Conservation (phyloP, 768 basidiomycete genomes). For the Lyophyllum atratum region DNA sequence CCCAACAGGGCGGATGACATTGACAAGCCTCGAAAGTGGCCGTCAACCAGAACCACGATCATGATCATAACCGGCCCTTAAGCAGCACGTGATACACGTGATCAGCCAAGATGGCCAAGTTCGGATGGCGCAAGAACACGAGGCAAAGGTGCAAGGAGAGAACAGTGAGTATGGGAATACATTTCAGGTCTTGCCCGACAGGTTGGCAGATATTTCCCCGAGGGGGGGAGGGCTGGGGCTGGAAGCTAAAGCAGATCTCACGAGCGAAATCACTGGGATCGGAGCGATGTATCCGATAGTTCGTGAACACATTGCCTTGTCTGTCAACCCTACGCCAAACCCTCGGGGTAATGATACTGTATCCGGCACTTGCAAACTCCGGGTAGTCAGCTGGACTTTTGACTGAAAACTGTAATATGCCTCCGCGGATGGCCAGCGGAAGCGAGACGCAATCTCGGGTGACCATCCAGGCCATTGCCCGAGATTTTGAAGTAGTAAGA, state of each 20-base stretch:
- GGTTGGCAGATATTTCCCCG: no score
- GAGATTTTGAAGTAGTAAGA: constrained; percentile 8
- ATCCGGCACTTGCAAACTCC: constrained; percentile 6
- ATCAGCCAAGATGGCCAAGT: neutral
- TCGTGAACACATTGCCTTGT: constrained; percentile 7
- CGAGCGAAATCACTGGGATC: constrained; percentile 2
- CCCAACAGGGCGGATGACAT: neutral
- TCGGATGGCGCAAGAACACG: neutral
- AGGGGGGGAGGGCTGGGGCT: neutral
- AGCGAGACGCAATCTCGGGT: constrained; percentile 1
- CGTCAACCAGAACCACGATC: neutral
- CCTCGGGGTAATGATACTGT: constrained; percentile 13
- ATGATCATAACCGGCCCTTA: neutral
- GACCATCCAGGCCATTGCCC: constrained; percentile 2
- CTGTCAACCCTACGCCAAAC: constrained; percentile 3
- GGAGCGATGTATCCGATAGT: constrained; percentile 1
- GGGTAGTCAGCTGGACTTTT: constrained; percentile 14
- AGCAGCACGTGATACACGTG: neutral
- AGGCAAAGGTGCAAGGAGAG: neutral
- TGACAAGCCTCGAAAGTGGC: neutral
- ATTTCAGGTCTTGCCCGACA: neutral
- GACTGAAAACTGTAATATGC: neutral
- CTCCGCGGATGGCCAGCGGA: constrained; percentile 3
- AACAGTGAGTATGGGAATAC: no score
- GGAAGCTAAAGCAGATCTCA: neutral